phyloP scores from a whole-genome alignment of 1,139 yeast species.

The Blastobotrys serpentis region DNA sequence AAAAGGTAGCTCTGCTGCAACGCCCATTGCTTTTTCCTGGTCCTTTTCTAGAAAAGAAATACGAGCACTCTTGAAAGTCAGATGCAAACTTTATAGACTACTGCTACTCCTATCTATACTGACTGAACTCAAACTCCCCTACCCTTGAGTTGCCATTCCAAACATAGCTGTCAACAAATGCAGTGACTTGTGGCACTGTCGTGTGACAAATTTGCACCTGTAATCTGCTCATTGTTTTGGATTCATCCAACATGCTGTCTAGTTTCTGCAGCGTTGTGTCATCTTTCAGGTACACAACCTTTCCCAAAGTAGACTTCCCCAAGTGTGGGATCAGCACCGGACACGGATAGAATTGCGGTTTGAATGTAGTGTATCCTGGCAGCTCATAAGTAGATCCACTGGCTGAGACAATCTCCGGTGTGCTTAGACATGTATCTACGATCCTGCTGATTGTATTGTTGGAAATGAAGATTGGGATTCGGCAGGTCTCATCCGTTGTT shows the following conservation, averaged over 20 bases:
- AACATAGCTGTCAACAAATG: slow-evolving; percentile 1
- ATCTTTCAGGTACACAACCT: not conserved
- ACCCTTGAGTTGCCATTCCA: slow-evolving; percentile 5
- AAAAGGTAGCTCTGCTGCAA: no score
- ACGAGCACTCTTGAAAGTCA: no score
- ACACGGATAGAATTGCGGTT: not conserved
- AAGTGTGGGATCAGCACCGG: not conserved
- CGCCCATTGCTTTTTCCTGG: no score
- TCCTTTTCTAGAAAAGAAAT: no score
- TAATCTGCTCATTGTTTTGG: not conserved
- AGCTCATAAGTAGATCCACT: not conserved
- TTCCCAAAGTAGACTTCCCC: not conserved
- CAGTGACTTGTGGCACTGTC: not conserved
- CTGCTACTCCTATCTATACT: not conserved
- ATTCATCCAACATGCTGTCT: not conserved
- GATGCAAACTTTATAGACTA: no score
- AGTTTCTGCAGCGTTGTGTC: not conserved
- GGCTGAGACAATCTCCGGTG: not conserved
- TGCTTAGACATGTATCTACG: not conserved
- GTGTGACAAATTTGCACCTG: not conserved
- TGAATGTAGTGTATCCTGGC: not conserved
- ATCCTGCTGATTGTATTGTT: not conserved
- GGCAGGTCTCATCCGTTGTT: not conserved
- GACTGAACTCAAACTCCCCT: slow-evolving; percentile 5
- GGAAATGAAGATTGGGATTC: not conserved